Evolutionary conservation across 768 basidiomycete species (phyloP).

Genomic region (Suillus spraguei): DNA sequence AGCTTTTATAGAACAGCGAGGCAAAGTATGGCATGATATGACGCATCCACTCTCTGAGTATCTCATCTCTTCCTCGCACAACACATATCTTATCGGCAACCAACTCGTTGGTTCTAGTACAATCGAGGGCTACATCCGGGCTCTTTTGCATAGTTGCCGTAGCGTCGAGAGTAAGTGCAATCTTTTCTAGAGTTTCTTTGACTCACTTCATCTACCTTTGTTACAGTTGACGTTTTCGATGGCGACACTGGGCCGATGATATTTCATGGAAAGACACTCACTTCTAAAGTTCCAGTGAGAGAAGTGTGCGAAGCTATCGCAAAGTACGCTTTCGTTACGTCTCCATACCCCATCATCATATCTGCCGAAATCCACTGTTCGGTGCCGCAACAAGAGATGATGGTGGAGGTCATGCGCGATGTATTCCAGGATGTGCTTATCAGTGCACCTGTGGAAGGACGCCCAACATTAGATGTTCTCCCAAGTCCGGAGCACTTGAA

Average conservation of each 20-base stretch:
- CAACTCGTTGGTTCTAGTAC: conserved; percentile 89
- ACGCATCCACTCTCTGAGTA: conserved; percentile 86
- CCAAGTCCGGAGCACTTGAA: conserved; percentile 88
- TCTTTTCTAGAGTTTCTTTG: neutral
- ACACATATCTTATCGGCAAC: conserved; percentile 87
- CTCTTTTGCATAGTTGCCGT: conserved; percentile 86
- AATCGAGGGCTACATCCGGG: conserved; percentile 91
- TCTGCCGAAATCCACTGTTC: conserved; percentile 92
- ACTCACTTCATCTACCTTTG: neutral
- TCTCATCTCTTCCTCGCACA: conserved; percentile 88
- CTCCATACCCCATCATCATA: conserved; percentile 90
- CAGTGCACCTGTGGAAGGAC: conserved; percentile 47
- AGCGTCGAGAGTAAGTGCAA: conserved; percentile 84
- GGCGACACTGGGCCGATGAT: conserved; percentile 84
- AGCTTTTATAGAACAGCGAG: conserved; percentile 53
- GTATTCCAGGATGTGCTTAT: conserved; percentile 61
- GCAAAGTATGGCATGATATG: conserved; percentile 79
- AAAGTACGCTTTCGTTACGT: conserved; percentile 89
- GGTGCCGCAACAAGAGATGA: conserved; percentile 73
- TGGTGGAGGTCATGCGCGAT: conserved; percentile 73
- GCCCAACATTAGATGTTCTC: conserved; percentile 50
- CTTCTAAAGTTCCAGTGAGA: conserved; percentile 77
- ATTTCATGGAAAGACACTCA: conserved; percentile 89
- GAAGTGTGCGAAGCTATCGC: conserved; percentile 83
- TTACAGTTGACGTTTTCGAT: conserved; percentile 88